Evolutionary conservation across 768 basidiomycete species (phyloP), one percentile per base, ranked within the genome.

Genomic region (Suillus weaverae): DNA sequence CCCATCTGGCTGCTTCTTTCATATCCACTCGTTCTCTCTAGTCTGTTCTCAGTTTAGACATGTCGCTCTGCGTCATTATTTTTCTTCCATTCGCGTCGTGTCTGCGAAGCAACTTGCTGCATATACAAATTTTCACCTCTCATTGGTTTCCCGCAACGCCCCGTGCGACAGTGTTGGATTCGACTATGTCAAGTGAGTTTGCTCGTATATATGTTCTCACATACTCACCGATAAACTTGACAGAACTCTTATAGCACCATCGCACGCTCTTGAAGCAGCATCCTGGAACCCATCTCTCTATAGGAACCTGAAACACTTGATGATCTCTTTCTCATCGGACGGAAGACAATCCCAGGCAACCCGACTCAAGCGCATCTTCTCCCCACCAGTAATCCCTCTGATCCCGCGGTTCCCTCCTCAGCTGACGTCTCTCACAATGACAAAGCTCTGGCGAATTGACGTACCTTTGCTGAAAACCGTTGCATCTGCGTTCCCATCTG

Each of bases 391-490:
- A 57, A 50, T 53, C 62, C 67, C 67, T 38, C 56, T 65, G 46
- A 75, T 43, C 39, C 60, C 60, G 46, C 60, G 55, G 69, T 62
- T 60, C 20, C 72, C 77, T 46, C 64, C 67, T 1, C 78, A 75
- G 51, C 70, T 91, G 53, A 82, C 79, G 20, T 78, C 77, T 6
- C 75, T 92, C 10, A 80, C 75, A 9, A 76, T 91, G 41, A 83
- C 81, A 2, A 77, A 74, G 30, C 73, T 92, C n/a, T 85, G 89
- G 66, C 81, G 81, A 33, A 84, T 91, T 44, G 87, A 88, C 66
- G 64, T 73, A 22, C 68, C 74, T 14, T 70, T 90, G 51, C 78
- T 92, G 33, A 66, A 68, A 7, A 65, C 78, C n/a, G 77, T 91
- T 41, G 79, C 85, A 1, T 68, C 66, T 18, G 73, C 73, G 2